These are phyloP conservation scores for Chalciporus pseudorubinellus DNA, from an alignment of 768 basidiomycete species.

Conservation along the genomic window DNA sequence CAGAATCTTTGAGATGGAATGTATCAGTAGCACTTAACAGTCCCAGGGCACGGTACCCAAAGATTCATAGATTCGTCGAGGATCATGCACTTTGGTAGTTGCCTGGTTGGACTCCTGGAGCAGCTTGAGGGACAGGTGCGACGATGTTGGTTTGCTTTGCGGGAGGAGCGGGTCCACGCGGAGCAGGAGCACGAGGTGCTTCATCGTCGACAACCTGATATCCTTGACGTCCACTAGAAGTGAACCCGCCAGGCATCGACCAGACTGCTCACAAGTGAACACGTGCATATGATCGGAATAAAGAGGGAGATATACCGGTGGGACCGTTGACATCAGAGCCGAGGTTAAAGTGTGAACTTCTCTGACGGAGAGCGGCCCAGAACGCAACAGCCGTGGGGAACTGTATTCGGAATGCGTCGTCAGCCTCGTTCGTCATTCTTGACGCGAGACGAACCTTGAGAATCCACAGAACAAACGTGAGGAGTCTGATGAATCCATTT, in stretches of 20 bases:
- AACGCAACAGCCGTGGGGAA: constrained; percentile 59
- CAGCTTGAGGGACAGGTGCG: constrained; percentile 12
- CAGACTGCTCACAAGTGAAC: constrained; percentile 47
- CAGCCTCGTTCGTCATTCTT: not conserved
- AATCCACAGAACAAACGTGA: constrained; percentile 54
- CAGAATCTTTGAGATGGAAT: not conserved
- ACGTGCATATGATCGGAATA: too few species aligned
- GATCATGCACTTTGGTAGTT: constrained; percentile 28
- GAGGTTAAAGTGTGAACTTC: constrained; percentile 54
- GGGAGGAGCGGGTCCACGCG: constrained; percentile 16
- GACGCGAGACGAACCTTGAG: constrained; percentile 45
- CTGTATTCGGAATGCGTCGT: constrained; percentile 31
- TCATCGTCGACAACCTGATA: constrained; percentile 63
- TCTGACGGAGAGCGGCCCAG: constrained; percentile 50
- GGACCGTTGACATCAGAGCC: constrained; percentile 52
- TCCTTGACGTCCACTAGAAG: constrained; percentile 49
- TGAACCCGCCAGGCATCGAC: constrained; percentile 77
- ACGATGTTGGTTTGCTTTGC: constrained; percentile 10
- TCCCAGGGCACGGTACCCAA: not conserved
- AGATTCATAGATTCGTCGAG: too few species aligned
- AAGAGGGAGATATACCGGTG: constrained; percentile 44
- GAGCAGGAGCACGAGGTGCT: constrained; percentile 14
- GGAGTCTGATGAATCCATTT: constrained; percentile 50
- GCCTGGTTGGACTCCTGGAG: constrained; percentile 18
- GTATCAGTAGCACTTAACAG: not conserved